Base-by-base conservation (phyloP, 202 grass and related monocot genomes). In the Bolboschoenoplectus hybrid region DNA sequence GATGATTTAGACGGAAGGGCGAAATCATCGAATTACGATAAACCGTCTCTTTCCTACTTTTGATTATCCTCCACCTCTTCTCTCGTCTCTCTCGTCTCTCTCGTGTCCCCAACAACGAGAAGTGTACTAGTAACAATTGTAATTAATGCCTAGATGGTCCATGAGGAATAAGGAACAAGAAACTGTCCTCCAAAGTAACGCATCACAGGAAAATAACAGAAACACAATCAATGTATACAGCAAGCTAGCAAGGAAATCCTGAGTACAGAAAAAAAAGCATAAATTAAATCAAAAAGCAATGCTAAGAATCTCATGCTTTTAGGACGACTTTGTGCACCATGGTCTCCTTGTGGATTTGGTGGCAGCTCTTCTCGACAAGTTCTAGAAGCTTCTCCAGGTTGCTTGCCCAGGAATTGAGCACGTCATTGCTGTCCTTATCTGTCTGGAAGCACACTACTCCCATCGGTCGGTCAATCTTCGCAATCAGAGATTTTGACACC, bases 301-400 rank as follows among this genome's bases (percentile, higher is more conserved):
- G 43, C 46, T 35, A 19, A 43, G 38, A 7, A 66, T 67, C 3
- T 84, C 41, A 96, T 46, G 91, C 93, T 91, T 96, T 92, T 46
- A 98, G 53, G 38, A 90, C 91, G 0, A 82, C 97, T 88, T 98
- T 98, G 73, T 96, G 96, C 63, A 96, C 91, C 96, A 98, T 98
- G 0, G 90, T 98, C 80, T 98, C 96, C 86, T 98, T 98, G 74
- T 98, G 93, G 55, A 98, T 98, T 81, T 98, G 96, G 64, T 98
- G 96, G 39, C 96, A 98, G 57, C 93, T 98, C 66, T 98, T 98
- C 85, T 96, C 96, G 0, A 98, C 96, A 1, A 95, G 93, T 47
- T 98, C 96, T 0, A 98, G 93, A 61, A 96, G 93, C 74, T 98
- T 98, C 89, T 98, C 96, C 3, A 98, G 90, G 87, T 96, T 98